Conservation (phyloP, 345 rosid genomes). For the Salix viminalis region DNA sequence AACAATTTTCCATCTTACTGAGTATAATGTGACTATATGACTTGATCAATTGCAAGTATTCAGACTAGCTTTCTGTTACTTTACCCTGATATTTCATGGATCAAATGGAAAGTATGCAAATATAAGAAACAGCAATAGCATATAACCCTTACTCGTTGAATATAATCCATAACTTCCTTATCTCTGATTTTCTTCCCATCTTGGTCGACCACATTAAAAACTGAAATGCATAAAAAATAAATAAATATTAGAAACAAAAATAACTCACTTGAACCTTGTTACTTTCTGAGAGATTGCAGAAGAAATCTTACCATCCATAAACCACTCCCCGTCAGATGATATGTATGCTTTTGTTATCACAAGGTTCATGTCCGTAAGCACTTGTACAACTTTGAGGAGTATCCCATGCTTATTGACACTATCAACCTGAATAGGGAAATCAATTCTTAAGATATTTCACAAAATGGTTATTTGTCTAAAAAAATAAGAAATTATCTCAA, state of each 20-base stretch:
- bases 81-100: background rate
- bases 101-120: background rate
- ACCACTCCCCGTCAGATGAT: constrained; percentile 94
- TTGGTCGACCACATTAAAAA: constrained; percentile 67
- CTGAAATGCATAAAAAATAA: constrained; percentile 34
- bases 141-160: constrained; percentile 51
- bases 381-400: constrained; percentile 86
- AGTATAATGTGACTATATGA: too few relatives aligned
- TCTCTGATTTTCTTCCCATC: constrained; percentile 71
- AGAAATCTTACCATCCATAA: constrained; percentile 72
- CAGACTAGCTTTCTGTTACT: background rate
- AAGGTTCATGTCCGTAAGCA: constrained; percentile 82
- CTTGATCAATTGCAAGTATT: too few relatives aligned
- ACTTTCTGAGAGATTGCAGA: constrained; percentile 7
- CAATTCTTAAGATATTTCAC: background rate
- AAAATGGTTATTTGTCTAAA: background rate
- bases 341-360: constrained; percentile 80
- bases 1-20: too few relatives aligned
- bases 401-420: constrained; percentile 84
- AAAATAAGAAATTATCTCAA: background rate
- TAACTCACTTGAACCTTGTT: background rate
- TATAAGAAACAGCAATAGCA: background rate
- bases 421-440: constrained; percentile 52
- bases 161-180: constrained; percentile 47
- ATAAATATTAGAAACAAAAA: constrained; percentile 4